Percentiles rank a stretch among this genome's conserved stretches.
phyloP scores from a whole-genome alignment of 192 early-diverging fungal genomes.

The Mortierella claussenii region DNA sequence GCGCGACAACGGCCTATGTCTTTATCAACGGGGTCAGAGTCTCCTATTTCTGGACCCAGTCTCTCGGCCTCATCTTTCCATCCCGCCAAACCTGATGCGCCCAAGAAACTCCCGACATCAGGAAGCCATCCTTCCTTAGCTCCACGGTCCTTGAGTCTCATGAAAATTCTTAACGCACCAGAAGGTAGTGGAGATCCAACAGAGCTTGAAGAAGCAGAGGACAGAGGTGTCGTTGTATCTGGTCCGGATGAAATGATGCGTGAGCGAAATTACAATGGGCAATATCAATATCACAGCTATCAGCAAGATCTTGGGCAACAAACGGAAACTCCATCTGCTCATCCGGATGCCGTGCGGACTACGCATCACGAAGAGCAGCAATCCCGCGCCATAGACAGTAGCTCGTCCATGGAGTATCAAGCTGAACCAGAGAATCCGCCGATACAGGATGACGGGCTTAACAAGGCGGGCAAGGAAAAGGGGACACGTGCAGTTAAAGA shows the following conservation, averaged over 20 bases:
- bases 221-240: no score
- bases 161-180: slow-evolving; percentile 33
- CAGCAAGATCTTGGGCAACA: neutral
- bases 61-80: neutral
- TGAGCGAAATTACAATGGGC: neutral
- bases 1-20: slow-evolving; percentile 7
- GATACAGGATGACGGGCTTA: neutral
- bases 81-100: neutral
- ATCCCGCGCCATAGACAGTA: no score
- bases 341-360: no score
- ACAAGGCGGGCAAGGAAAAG: slow-evolving; percentile 19
- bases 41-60: slow-evolving; percentile 5
- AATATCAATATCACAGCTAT: neutral
- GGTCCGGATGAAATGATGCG: neutral
- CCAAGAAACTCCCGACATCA: neutral
- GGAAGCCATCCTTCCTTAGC: slow-evolving; percentile 7
- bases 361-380: no score
- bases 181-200: slow-evolving; percentile 21
- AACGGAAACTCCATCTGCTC: no score
- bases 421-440: neutral
- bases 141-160: slow-evolving; percentile 30
- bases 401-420: neutral
- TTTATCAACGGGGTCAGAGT: neutral
- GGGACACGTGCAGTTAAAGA: slow-evolving; percentile 10
- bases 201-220: no score